Evolutionary conservation across 2,329 filamentous ascomycete species (phyloP).

Genomic region (Ophiostoma novo-ulmi): DNA sequence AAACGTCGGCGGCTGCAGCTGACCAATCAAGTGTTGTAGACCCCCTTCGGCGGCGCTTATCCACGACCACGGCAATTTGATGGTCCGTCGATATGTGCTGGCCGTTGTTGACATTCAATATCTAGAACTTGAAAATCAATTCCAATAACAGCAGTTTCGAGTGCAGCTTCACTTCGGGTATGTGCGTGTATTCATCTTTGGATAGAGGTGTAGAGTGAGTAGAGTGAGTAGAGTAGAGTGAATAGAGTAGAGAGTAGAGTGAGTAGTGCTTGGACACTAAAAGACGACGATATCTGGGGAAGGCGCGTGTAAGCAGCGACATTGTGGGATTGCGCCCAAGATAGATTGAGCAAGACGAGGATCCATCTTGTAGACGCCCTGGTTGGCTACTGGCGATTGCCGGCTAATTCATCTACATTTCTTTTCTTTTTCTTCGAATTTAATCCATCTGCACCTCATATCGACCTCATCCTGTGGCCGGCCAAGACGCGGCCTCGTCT

Average conservation of each 20-base stretch:
- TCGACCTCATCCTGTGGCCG: conserved; percentile 10
- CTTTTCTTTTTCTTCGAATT: neutral
- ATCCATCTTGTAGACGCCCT: neutral
- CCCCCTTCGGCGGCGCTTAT: conserved; percentile 38
- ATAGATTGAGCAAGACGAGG: neutral
- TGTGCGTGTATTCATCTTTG: too few relatives aligned
- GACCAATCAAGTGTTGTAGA: conserved; percentile 30
- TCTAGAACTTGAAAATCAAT: too few relatives aligned
- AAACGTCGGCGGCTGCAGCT: conserved; percentile 25
- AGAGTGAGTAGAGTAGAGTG: too few relatives aligned
- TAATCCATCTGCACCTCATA: neutral
- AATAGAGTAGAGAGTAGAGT: too few relatives aligned
- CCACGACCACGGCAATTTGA: neutral
- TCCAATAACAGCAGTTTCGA: neutral
- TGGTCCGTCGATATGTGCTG: neutral
- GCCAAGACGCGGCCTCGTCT: conserved; percentile 18
- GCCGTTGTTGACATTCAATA: neutral
- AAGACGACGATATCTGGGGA: neutral
- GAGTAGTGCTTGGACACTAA: too few relatives aligned
- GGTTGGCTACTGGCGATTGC: neutral
- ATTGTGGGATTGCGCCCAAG: neutral
- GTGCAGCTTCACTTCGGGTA: neutral
- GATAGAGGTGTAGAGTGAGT: too few relatives aligned
- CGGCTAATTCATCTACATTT: neutral
- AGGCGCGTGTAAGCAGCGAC: neutral